Conservation (phyloP, 2,329 filamentous ascomycete species). For the Sarocladium oryzae region DNA sequence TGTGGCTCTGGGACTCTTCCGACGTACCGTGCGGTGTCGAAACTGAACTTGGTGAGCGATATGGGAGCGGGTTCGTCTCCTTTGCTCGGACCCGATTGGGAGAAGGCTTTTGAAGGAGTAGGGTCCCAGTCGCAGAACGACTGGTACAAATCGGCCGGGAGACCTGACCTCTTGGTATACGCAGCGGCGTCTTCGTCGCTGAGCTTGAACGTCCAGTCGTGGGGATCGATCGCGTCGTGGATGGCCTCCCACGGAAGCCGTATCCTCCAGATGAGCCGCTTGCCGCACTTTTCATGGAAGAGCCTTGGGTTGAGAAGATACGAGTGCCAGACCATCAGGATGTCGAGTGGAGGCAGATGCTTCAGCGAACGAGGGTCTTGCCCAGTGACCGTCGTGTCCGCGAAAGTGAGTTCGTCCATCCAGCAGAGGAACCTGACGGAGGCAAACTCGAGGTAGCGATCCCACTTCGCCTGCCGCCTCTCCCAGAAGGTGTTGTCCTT, state of each 20-base stretch:
- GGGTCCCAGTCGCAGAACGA: constrained; percentile 11
- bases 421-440: constrained; percentile 21
- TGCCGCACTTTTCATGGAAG: constrained; percentile 14
- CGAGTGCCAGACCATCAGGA: constrained; percentile 32
- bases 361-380: not conserved
- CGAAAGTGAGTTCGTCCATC: constrained; percentile 16
- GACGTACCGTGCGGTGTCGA: not conserved
- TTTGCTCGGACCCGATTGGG: not conserved
- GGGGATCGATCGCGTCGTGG: constrained; percentile 13
- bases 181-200: not conserved
- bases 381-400: not conserved
- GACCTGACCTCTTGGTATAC: not conserved
- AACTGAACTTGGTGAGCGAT: not conserved
- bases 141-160: constrained; percentile 10
- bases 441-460: constrained; percentile 20
- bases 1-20: not conserved
- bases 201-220: constrained; percentile 13
- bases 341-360: constrained; percentile 21
- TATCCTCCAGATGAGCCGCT: constrained; percentile 13
- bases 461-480: constrained; percentile 19
- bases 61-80: not conserved
- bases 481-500: constrained; percentile 16
- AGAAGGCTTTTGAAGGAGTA: not conserved
- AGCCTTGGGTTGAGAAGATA: constrained; percentile 26
- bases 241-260: constrained; percentile 17